These are phyloP conservation scores for Sporothrix protearum DNA, from an alignment of 2,329 filamentous ascomycete species.

Conservation along the genomic window DNA sequence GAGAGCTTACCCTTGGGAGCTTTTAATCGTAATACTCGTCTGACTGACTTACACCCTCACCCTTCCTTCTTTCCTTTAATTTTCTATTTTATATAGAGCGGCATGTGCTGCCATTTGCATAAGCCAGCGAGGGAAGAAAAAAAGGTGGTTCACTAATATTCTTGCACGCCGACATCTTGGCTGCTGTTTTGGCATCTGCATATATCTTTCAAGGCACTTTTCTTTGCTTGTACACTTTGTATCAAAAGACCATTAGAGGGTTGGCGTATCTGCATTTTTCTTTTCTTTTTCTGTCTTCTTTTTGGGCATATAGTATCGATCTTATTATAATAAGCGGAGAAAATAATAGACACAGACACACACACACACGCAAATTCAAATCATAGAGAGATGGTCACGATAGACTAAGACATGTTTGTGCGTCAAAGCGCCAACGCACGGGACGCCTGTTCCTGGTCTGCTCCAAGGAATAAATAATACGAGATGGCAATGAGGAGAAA, in stretches of 20 bases:
- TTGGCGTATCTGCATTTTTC: background rate
- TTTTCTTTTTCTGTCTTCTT: background rate
- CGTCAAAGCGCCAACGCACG: background rate
- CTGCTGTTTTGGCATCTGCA: background rate
- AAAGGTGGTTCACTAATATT: background rate
- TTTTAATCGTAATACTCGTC: background rate
- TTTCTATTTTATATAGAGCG: background rate
- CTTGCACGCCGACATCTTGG: background rate
- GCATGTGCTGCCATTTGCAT: background rate
- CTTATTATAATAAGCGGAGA: background rate
- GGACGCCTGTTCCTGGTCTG: background rate
- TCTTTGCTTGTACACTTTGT: background rate
- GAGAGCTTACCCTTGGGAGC: background rate
- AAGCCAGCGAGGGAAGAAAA: background rate
- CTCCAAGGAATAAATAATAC: background rate
- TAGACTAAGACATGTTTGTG: background rate
- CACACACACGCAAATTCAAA: background rate
- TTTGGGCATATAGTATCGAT: background rate
- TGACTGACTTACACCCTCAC: background rate
- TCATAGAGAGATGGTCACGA: background rate
- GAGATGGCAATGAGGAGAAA: slow-evolving; percentile 1
- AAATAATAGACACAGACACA: background rate
- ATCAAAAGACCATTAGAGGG: background rate
- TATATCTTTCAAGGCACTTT: background rate
- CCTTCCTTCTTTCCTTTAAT: background rate